Percentiles rank a stretch among this genome's conserved stretches.
These are phyloP conservation scores for Sporothrix brasiliensis DNA, from an alignment of 2,329 filamentous ascomycete species.

Conservation along the genomic window DNA sequence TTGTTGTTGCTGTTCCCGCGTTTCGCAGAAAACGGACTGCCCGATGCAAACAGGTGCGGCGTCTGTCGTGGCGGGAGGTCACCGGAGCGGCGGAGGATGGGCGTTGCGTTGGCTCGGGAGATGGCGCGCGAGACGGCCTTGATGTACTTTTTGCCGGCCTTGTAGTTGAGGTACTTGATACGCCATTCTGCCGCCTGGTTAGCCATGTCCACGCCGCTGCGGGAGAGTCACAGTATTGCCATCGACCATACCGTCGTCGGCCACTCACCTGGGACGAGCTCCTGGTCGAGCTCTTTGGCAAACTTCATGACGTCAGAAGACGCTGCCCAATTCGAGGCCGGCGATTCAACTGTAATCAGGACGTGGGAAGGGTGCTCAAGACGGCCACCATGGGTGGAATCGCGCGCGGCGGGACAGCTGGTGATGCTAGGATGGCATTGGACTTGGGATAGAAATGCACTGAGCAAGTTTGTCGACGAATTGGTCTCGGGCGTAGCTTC, in stretches of 20 bases:
- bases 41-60: conserved; percentile 35
- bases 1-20: conserved; percentile 15
- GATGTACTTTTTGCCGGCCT: conserved; percentile 90
- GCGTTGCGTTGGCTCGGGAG: conserved; percentile 60
- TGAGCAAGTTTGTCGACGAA: neutral
- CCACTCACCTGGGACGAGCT: conserved; percentile 76
- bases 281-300: conserved; percentile 78
- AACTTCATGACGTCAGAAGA: conserved; percentile 58
- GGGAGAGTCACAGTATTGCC: too few relatives aligned
- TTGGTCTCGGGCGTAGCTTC: neutral
- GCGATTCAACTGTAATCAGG: neutral
- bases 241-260: neutral
- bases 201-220: neutral
- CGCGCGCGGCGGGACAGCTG: neutral
- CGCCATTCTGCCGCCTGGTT: conserved; percentile 70
- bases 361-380: neutral
- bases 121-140: conserved; percentile 79
- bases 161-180: conserved; percentile 92
- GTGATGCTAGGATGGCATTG: neutral
- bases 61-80: conserved; percentile 44
- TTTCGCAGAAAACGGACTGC: conserved; percentile 38
- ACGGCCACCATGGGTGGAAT: neutral
- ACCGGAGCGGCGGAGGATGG: conserved; percentile 44
- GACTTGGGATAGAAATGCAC: neutral
- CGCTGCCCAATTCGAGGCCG: conserved; percentile 5